Percentiles rank a stretch among this genome's conserved stretches.
These are phyloP conservation scores for Mrakia blollopis DNA, from an alignment of 768 basidiomycete genomes.

Conservation along the genomic window DNA sequence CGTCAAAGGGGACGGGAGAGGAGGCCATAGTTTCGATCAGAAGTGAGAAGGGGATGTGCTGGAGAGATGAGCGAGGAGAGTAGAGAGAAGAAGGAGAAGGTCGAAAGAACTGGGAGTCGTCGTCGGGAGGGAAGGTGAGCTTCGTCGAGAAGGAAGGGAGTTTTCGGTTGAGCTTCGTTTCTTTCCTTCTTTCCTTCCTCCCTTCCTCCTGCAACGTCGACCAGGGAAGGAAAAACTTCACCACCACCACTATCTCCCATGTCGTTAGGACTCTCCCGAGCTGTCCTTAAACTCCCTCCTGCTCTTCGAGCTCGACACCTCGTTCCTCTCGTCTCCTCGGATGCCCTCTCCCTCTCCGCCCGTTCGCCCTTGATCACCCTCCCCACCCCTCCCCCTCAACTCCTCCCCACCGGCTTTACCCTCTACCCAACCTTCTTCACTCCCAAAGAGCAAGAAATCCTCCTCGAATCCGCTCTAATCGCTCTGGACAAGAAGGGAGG, in stretches of 20 bases:
- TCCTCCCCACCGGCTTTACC: conserved; percentile 13
- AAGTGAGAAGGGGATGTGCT: background rate
- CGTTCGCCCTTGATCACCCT: background rate
- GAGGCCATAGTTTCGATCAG: background rate
- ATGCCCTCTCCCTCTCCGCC: conserved; percentile 3
- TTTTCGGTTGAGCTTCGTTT: no score
- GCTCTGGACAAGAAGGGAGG: conserved; percentile 20
- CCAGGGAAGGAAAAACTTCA: no score
- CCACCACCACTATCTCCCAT: background rate
- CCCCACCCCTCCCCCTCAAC: background rate
- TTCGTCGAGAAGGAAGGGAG: background rate
- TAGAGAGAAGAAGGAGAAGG: background rate
- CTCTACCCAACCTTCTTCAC: conserved; percentile 27
- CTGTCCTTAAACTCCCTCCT: conserved; percentile 3
- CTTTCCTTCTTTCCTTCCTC: no score
- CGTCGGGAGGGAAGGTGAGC: background rate
- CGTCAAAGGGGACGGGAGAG: background rate
- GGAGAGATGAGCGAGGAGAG: background rate
- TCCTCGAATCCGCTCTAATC: conserved; percentile 20
- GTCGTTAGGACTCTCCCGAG: conserved; percentile 1
- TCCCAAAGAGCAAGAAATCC: conserved; percentile 10
- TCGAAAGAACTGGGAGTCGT: background rate
- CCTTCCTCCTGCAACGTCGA: no score
- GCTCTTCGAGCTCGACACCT: background rate
- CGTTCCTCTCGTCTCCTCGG: background rate